These are phyloP conservation scores for Aspergillus udagawae DNA, from an alignment of 2,329 filamentous ascomycete species.

Conservation along the genomic window DNA sequence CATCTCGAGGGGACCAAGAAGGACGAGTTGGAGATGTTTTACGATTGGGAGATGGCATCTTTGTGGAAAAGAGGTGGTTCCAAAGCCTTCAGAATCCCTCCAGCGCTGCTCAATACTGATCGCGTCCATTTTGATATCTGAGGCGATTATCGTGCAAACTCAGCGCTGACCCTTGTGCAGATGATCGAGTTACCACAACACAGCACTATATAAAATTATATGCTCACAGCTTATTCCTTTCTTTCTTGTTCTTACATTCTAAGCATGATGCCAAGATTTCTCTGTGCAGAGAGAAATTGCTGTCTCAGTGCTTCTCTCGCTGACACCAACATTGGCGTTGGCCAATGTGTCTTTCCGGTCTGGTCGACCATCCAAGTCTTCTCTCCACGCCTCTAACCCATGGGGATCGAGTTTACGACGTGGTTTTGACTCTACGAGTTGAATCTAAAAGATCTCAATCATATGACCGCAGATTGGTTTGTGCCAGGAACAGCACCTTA, in stretches of 20 bases:
- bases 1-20: not conserved
- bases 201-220: not conserved
- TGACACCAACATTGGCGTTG: not conserved
- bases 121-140: slow-evolving; percentile 5
- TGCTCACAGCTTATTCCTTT: not conserved
- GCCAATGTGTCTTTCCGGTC: not conserved
- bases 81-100: not conserved
- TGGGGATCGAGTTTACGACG: not conserved
- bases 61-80: not conserved
- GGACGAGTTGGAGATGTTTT: slow-evolving; percentile 1
- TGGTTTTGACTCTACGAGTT: not conserved
- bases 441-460: not conserved
- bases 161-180: not conserved
- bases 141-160: slow-evolving; percentile 6
- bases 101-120: not conserved
- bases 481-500: not conserved
- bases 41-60: too few relatives aligned
- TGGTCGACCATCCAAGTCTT: not conserved
- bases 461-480: not conserved
- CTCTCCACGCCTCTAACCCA: not conserved
- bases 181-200: not conserved
- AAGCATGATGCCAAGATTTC: not conserved
- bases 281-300: not conserved
- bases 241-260: not conserved
- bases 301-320: not conserved